Base-by-base conservation (phyloP, 768 basidiomycete genomes). In the Postia placenta region DNA sequence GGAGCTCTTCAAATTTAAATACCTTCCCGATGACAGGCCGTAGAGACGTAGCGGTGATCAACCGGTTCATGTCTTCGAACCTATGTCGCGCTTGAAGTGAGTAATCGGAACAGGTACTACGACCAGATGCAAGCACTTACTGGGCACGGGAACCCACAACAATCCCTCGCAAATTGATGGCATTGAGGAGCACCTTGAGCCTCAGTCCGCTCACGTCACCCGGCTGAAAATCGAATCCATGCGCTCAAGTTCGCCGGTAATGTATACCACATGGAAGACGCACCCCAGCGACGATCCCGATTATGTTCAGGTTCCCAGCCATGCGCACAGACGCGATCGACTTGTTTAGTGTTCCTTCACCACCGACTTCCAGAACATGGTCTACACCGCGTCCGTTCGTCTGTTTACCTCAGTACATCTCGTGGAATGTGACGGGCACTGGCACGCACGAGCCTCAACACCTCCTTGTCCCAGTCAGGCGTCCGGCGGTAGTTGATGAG, bases 401-500 rank as follows among this genome's bases (percentile, higher is more conserved):
- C 56, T 77, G 43, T 27, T 5, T 11, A 15, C 1, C 14, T 26
- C 14, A 44, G 11, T 44, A 42, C 11, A 12, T 9, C 25, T 11
- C 38, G 25, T 1, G 23, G 12, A 38, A 37, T 43, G 11, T 11
- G 22, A 17, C n/a, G 17, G 17, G 17, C 1, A 26, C n/a, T 19
- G 19, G 22, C 4, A 59, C 70, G 28, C 51, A 74, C 75, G 14
- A 81, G 62, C 45, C 62, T 58, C 24, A 67, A 46, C 2, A 73
- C 75, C 52, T 79, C 71, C 22, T 74, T 60, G 27, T 80, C 76
- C 83, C 83, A 85, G 28, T 80, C 60, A 1, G 75, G 72, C 1
- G 64, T 67, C 47, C 63, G 73, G 45, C 68, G 74, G 60, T 85
- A 85, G 67, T 85, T 82, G 64, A 87, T 79, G 12, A 75, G 54